phyloP scores from a whole-genome alignment of 495 filamentous ascomycete genomes.

The Aspergillus bertholletiae region DNA sequence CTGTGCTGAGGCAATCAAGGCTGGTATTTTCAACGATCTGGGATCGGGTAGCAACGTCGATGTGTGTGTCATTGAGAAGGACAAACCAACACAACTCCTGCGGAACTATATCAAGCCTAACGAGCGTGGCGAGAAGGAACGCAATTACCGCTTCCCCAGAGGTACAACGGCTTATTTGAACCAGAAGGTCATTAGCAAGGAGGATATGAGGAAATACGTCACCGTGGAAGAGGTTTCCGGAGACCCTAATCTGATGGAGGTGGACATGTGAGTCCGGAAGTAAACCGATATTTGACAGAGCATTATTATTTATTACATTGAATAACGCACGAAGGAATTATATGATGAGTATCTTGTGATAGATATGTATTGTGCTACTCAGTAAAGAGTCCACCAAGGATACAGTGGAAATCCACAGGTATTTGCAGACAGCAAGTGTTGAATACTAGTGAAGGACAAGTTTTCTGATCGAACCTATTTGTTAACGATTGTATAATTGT shows the following conservation, averaged over 20 bases:
- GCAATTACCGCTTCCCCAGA: constrained; percentile 82
- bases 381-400: too few species aligned
- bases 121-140: constrained; percentile 82
- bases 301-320: background rate
- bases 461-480: too few species aligned
- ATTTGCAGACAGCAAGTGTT: background rate
- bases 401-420: background rate
- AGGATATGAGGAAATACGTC: constrained; percentile 93
- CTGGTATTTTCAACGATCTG: constrained; percentile 99
- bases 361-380: background rate
- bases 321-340: constrained; percentile 3
- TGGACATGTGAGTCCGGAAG: constrained; percentile 60
- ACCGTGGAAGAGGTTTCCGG: constrained; percentile 78
- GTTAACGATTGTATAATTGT: background rate
- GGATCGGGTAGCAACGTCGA: constrained; percentile 97
- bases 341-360: background rate
- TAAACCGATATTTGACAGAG: background rate
- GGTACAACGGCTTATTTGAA: constrained; percentile 93
- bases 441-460: too few species aligned
- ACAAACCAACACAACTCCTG: constrained; percentile 83
- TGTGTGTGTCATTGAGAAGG: constrained; percentile 86
- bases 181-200: constrained; percentile 87
- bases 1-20: constrained; percentile 83
- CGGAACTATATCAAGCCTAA: constrained; percentile 92
- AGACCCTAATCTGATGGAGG: constrained; percentile 75